Percentiles rank a stretch among this genome's conserved stretches.
Evolutionary conservation across 345 rosid species (phyloP).

Genomic region (Sonneratia alba): DNA sequence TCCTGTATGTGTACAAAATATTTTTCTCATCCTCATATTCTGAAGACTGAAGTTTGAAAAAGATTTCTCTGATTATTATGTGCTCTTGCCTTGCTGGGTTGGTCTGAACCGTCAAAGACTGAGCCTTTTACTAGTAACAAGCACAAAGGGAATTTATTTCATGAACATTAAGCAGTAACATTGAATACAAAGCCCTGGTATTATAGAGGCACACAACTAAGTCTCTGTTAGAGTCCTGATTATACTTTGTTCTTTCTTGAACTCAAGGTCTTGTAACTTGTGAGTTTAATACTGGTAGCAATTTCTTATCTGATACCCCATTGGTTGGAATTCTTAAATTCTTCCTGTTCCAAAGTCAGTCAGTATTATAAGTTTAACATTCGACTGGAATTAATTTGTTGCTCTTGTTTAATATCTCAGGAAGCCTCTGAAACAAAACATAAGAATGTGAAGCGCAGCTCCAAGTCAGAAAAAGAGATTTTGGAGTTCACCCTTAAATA

Average conservation of each 20-base stretch:
- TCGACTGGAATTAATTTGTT: neutral
- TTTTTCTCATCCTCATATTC: neutral
- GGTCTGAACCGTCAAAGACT: neutral
- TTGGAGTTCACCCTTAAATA: slow-evolving; percentile 74
- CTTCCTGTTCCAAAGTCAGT: neutral
- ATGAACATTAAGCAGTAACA: neutral
- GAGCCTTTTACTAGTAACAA: neutral
- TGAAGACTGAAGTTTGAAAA: neutral
- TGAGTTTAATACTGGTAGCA: neutral
- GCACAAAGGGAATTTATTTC: too few relatives aligned
- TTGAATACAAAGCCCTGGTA: neutral
- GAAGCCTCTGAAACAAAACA: slow-evolving; percentile 60
- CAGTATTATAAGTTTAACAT: neutral
- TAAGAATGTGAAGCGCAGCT: slow-evolving; percentile 51
- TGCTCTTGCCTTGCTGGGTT: neutral
- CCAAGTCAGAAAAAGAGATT: slow-evolving; percentile 75
- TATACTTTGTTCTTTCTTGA: neutral
- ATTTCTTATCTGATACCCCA: neutral
- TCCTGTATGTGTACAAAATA: neutral
- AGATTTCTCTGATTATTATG: neutral
- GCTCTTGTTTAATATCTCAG: slow-evolving; percentile 21
- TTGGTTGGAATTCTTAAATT: neutral
- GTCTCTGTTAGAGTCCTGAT: neutral
- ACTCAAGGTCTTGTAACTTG: neutral
- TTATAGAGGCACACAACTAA: neutral